Base-by-base conservation (phyloP, 495 filamentous ascomycete species). In the Darksidea phi region DNA sequence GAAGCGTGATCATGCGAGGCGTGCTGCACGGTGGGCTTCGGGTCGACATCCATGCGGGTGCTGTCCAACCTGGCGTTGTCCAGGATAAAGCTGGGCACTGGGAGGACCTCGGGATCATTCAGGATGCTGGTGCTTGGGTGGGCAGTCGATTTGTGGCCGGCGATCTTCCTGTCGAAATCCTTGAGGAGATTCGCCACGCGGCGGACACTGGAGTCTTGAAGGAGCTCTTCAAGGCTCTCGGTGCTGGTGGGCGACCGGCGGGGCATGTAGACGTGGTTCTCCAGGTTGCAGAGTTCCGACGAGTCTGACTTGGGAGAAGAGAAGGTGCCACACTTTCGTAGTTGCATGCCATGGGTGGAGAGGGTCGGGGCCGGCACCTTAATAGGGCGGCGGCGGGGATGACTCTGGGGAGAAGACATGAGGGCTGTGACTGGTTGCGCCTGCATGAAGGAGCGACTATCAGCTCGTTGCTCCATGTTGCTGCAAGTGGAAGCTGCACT, bases 291-390 rank as follows among this genome's bases (percentile, higher is more conserved):
- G 26, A 64, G 26, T 7, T 68, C 67, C 37, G 81, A 74, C 0
- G 76, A 71, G 28, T 77, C 72, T 46, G 73, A 67, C 50, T 75
- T 74, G 48, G 78, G 74, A 42, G 77, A 75, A 46, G 86, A 80
- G 73, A 88, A 88, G 59, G 85, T 88, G 6, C 81, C 78, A 36
- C 82, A 82, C 74, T 86, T 87, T 70, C 76, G 77, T 68, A 88
- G 80, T 59, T 50, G 56, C 69, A 73, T 70, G 58, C 51, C 57
- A 46, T 68, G 67, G 48, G 73, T 68, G 38, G 49, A 61, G 42
- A 67, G 64, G 42, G 68, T 53, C 48, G 69, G 54, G 54, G 26
- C 47, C 18, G 51, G 57, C 48, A 51, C 48, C 51, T 67, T 69
- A 36, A 62, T 64, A 60, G 70, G 60, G 18, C 69, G 65, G 54